Evolutionary conservation across 164 flowering plant species (phyloP), one percentile per base, ranked within the genome.

Genomic region (Protea cynaroides): DNA sequence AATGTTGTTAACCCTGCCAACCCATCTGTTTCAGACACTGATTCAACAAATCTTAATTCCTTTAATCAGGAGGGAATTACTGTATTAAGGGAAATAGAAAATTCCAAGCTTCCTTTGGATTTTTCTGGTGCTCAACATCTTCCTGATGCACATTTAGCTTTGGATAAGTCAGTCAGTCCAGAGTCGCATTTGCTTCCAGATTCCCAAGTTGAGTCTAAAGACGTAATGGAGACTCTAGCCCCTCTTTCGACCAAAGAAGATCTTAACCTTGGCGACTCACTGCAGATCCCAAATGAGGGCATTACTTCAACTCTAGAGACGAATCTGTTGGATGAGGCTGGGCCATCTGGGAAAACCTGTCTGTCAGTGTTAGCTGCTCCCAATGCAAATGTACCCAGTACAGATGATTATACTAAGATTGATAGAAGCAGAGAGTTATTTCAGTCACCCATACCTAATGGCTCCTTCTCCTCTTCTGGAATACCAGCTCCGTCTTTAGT

Each of bases 401-500:
- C 37, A 44, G 72, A 68, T 68, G 69, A 38, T 62, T 36, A 68
- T 62, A 68, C 60, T 69, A 80, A 79, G 73, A 65, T 58, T 43
- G 70, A 76, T 67, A 62, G 49, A 65, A 73, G 68, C 67, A 65
- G 61, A 73, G 57, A 79, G 37, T 64, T 53, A 62, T 66, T 66
- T 64, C 86, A 79, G 66, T 66, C 78, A 62, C 62, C 78, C 46
- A 68, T 61, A 58, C 64, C 78, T 68, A 74, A 64, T 67, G 78
- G 65, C 68, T 56, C 79, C 60, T 80, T 81, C 69, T 73, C 87
- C 63, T 79, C 87, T 72, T 81, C 86, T 72, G 96, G 96, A 59
- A 84, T 89, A 56, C 97, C 96, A 84, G 99, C 97, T 79, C 99
- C 97, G 76, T 82, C 90, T 75, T 68, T 72, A 71, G 81, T 90